Percentiles rank a stretch among this genome's conserved stretches.
Conservation (phyloP, 495 filamentous ascomycete genomes). For the Xylaria grammica region DNA sequence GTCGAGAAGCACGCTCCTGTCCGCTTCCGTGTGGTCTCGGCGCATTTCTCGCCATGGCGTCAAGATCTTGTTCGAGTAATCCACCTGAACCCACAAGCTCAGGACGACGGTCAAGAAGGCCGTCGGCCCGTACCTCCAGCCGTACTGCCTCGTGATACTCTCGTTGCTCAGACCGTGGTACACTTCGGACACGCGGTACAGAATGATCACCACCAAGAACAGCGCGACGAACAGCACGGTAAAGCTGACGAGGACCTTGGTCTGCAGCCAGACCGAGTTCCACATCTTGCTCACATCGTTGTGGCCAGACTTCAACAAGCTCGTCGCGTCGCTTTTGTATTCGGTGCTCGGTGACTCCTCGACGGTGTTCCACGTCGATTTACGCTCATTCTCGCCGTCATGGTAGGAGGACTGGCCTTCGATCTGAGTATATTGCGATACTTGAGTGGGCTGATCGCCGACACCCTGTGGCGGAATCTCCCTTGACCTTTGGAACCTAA, state of each 20-base stretch:
- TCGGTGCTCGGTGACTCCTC: background rate
- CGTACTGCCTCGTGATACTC: slow-evolving; percentile 28
- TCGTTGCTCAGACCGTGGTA: slow-evolving; percentile 28
- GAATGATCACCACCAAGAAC: slow-evolving; percentile 16
- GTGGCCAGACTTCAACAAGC: background rate
- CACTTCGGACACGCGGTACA: slow-evolving; percentile 25
- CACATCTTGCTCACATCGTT: slow-evolving; percentile 4
- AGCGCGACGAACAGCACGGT: slow-evolving; percentile 14
- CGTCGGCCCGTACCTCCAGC: slow-evolving; percentile 40
- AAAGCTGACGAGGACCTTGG: slow-evolving; percentile 17
- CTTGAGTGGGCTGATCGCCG: background rate
- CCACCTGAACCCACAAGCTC: slow-evolving; percentile 32
- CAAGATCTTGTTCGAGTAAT: slow-evolving; percentile 29
- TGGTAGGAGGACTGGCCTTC: background rate
- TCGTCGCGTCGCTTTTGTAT: slow-evolving; percentile 7
- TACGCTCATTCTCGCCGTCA: background rate
- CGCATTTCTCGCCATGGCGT: slow-evolving; percentile 35
- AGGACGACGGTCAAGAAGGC: slow-evolving; percentile 32
- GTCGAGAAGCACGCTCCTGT: slow-evolving; percentile 20
- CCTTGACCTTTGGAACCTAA: background rate
- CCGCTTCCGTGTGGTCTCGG: slow-evolving; percentile 9
- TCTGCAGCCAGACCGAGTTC: slow-evolving; percentile 22
- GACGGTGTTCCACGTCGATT: background rate
- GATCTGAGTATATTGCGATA: too few relatives aligned
- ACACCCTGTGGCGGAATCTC: background rate